Evolutionary conservation across 345 rosid species (phyloP).

Genomic region (Lepidium sativum): DNA sequence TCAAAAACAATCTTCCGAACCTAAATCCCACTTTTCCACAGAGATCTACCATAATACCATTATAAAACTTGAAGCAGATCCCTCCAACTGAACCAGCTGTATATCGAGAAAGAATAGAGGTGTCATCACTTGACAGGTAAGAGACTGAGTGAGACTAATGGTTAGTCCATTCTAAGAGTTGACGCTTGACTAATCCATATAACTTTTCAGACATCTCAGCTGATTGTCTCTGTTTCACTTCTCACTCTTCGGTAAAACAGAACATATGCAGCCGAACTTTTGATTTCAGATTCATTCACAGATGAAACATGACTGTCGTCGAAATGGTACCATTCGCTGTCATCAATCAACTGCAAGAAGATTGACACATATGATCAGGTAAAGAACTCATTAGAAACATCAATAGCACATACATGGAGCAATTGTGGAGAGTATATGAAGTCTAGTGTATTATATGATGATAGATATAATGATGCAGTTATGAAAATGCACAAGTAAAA

Average conservation of each 20-base stretch:
- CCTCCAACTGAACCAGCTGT: background rate
- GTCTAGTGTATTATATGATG: background rate
- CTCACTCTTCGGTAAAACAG: conserved; percentile 72
- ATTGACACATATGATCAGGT: conserved; percentile 2
- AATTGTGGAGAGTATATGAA: too few species aligned
- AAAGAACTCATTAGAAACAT: background rate
- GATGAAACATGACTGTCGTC: conserved; percentile 83
- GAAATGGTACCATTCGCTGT: conserved; percentile 87
- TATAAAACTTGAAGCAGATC: conserved; percentile 1
- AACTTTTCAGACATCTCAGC: background rate
- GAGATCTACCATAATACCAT: background rate
- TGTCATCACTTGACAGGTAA: background rate
- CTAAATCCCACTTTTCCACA: background rate
- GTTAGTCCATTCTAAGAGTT: background rate
- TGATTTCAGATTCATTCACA: conserved; percentile 58
- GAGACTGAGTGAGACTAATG: background rate
- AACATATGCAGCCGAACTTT: conserved; percentile 77
- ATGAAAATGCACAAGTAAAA: background rate
- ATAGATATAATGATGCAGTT: background rate
- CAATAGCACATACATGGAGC: too few species aligned
- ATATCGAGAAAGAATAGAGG: conserved; percentile 1
- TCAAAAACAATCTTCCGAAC: background rate
- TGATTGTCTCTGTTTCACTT: conserved; percentile 22
- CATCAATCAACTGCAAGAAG: conserved; percentile 69
- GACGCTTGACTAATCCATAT: conserved; percentile 15